Base-by-base conservation (phyloP, 257 asterid species). In the Nicotiana tomentosiformis region DNA sequence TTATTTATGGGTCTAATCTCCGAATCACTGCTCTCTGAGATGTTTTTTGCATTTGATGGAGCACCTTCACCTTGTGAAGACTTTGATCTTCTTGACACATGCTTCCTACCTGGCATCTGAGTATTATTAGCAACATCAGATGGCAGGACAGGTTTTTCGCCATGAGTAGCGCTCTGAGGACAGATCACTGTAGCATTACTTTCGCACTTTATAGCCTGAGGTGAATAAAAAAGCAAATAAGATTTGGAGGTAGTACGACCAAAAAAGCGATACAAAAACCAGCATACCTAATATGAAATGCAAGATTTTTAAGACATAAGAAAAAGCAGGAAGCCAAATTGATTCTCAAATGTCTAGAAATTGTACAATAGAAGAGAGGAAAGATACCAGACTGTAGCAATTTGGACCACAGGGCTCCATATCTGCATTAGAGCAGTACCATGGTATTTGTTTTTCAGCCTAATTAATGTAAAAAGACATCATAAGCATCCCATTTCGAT, bases 371-470 rank as follows among this genome's bases (percentile, higher is more conserved):
- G 32, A 56, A 82, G 26, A 80, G 14, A 14, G 81, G 83, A 77
- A 60, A 10, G 58, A 83, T 91, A 94, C 98, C 95, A 88, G 88
- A 66, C 87, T 89, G 77, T 91, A 90, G 88, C 99, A 96, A 83
- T 90, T 86, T 74, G 91, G 90, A 76, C 99, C 97, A 88, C 99
- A 96, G 60, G 98, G 93, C 78, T 87, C 91, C 89, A 86, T 88
- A 74, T 88, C 94, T 69, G 66, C 92, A 86, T 93, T 95, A 32
- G 90, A 87, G 82, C 87, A 70, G 81, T 88, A 84, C 93, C 92
- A 88, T 33, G 90, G 84, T 51, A 65, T 72, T 80, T 87, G 98
- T 84, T 91, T 96, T 87, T 89, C 93, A 76, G 88, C 90, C 93
- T 91, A 81, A 86, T 72, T 33, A 67, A 56, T 80, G 57, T 58